Evolutionary conservation across 2,329 filamentous ascomycete species (phyloP).

Genomic region (Xenosphaeropsis pyriputrescens): DNA sequence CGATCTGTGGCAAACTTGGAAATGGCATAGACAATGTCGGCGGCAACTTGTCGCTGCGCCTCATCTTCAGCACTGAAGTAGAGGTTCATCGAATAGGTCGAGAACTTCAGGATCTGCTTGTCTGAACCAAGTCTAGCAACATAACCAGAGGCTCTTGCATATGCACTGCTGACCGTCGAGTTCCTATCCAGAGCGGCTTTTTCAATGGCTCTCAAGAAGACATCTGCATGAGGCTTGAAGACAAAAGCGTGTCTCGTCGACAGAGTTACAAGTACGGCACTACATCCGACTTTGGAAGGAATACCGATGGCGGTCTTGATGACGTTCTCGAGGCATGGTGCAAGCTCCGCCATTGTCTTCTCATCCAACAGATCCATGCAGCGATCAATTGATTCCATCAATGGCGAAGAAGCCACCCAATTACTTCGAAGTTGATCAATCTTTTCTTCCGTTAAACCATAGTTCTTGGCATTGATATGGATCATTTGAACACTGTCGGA

Average conservation of each 20-base stretch:
- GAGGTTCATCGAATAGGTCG: constrained; percentile 41
- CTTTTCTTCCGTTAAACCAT: constrained; percentile 74
- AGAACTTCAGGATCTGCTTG: constrained; percentile 33
- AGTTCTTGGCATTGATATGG: constrained; percentile 73
- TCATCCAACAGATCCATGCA: constrained; percentile 75
- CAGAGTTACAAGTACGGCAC: constrained; percentile 69
- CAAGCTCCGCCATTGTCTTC: constrained; percentile 59
- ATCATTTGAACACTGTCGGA: constrained; percentile 83
- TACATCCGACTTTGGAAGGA: constrained; percentile 87
- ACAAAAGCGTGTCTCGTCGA: constrained; percentile 65
- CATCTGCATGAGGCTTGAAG: constrained; percentile 60
- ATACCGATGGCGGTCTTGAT: constrained; percentile 82
- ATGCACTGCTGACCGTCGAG: constrained; percentile 81
- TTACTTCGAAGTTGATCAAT: constrained; percentile 78
- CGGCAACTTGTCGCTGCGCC: constrained; percentile 56
- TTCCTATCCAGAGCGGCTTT: constrained; percentile 83
- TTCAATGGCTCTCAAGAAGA: constrained; percentile 63
- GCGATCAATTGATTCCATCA: constrained; percentile 85
- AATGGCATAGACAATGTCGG: constrained; percentile 70
- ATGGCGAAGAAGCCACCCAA: constrained; percentile 70
- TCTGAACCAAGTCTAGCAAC: constrained; percentile 47
- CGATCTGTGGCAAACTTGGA: constrained; percentile 81
- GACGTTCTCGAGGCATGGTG: constrained; percentile 56
- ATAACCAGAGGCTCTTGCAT: constrained; percentile 77
- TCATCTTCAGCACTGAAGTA: constrained; percentile 79